phyloP scores from a whole-genome alignment of 306 rosid genomes.

The Lagenaria siceraria region DNA sequence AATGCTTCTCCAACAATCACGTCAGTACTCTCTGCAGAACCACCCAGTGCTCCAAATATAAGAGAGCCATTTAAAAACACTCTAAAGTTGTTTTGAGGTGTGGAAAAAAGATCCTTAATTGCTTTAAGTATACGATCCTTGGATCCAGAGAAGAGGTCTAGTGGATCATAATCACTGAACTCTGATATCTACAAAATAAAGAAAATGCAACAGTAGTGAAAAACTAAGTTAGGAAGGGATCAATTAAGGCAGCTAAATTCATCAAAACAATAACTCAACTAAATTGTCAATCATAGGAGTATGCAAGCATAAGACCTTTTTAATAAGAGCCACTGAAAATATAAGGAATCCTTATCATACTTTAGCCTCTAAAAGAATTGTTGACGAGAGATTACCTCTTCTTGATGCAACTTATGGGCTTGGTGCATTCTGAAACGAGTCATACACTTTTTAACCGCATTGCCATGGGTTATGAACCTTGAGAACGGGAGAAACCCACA shows the following conservation, averaged over 20 bases:
- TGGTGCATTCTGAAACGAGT: slow-evolving; percentile 94
- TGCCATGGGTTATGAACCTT: slow-evolving; percentile 56
- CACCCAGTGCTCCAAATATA: slow-evolving; percentile 77
- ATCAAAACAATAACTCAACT: not conserved
- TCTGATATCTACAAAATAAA: slow-evolving; percentile 47
- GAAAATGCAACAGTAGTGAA: not conserved
- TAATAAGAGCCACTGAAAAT: too few species aligned
- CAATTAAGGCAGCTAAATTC: not conserved
- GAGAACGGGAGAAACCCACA: slow-evolving; percentile 90
- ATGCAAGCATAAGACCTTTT: too few species aligned
- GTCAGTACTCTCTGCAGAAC: slow-evolving; percentile 50
- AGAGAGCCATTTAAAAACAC: slow-evolving; percentile 78
- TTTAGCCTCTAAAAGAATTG: not conserved
- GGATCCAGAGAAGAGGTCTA: slow-evolving; percentile 75
- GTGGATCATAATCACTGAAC: slow-evolving; percentile 70
- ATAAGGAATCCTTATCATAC: not conserved
- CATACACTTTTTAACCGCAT: slow-evolving; percentile 46
- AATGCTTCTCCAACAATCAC: slow-evolving; percentile 40
- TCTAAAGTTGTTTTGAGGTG: slow-evolving; percentile 91
- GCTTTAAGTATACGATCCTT: slow-evolving; percentile 71
- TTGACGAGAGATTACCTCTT: slow-evolving; percentile 38
- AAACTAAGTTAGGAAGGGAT: not conserved
- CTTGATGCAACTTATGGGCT: slow-evolving; percentile 67
- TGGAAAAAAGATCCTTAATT: slow-evolving; percentile 57
- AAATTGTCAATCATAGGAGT: not conserved